Conservation (phyloP, 371 early-diverging fungal genomes). For the Apophysomyces sp. region DNA sequence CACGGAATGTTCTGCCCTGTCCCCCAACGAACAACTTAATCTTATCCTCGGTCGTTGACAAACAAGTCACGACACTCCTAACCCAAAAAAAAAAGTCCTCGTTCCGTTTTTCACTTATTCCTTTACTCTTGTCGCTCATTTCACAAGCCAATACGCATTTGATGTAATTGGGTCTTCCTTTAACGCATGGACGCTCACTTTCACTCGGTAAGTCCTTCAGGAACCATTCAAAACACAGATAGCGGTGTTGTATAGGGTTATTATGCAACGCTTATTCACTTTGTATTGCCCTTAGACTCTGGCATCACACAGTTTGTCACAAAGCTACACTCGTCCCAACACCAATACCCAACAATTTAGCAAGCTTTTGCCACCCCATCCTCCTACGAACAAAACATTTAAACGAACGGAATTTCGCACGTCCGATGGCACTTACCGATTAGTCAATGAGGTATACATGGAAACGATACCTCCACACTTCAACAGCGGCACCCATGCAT, state of each 20-base stretch:
- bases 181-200: constrained; percentile 2
- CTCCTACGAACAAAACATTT: constrained; percentile 48
- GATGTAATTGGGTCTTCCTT: background rate
- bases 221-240: background rate
- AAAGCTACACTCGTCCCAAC: background rate
- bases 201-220: constrained; percentile 1
- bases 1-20: constrained; percentile 1
- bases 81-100: background rate
- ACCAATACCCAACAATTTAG: background rate
- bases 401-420: constrained; percentile 46
- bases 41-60: background rate
- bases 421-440: constrained; percentile 55
- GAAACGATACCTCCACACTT: constrained; percentile 52
- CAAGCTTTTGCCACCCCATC: constrained; percentile 26
- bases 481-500: constrained; percentile 38
- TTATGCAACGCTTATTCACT: background rate
- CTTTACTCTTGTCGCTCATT: constrained; percentile 3
- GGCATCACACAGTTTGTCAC: constrained; percentile 1
- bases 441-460: constrained; percentile 48
- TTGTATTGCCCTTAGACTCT: background rate
- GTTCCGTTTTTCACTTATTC: background rate
- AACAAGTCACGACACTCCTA: background rate
- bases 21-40: background rate
- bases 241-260: background rate
- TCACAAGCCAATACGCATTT: background rate